Percentiles rank a stretch among this genome's conserved stretches.
Evolutionary conservation across 352 stramenopile genomes (phyloP).

Genomic region (Globisporangium iwayamae): DNA sequence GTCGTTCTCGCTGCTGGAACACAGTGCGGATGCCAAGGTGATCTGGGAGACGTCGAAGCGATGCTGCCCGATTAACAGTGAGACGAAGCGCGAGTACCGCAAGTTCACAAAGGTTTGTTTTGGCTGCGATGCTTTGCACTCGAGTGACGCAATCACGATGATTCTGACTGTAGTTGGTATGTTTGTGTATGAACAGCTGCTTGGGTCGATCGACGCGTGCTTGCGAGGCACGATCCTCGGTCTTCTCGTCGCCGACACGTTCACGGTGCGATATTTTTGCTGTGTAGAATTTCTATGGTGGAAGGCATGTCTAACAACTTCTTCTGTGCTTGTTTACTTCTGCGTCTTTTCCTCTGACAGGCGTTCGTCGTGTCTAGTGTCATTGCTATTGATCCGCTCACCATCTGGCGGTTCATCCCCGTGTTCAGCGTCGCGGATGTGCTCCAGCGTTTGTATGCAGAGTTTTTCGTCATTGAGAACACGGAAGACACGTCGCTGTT

Average conservation of each 20-base stretch:
- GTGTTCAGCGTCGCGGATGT: constrained; percentile 80
- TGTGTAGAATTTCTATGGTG: not conserved
- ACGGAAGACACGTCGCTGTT: constrained; percentile 57
- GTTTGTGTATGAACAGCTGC: constrained; percentile 34
- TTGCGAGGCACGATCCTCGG: constrained; percentile 78
- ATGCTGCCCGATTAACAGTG: constrained; percentile 78
- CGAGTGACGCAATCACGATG: not conserved
- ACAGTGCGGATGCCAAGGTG: constrained; percentile 82
- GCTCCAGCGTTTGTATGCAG: constrained; percentile 65
- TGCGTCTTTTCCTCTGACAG: constrained; percentile 23
- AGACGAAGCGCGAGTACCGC: constrained; percentile 83
- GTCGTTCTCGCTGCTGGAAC: constrained; percentile 84
- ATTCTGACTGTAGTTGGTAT: not conserved
- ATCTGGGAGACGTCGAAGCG: constrained; percentile 87
- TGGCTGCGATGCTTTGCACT: not conserved
- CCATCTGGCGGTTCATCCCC: constrained; percentile 74
- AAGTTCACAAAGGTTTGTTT: constrained; percentile 81
- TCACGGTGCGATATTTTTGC: constrained; percentile 36
- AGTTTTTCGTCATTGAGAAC: constrained; percentile 73
- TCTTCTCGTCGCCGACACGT: constrained; percentile 81
- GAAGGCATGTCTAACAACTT: not conserved
- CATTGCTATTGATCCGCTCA: constrained; percentile 57
- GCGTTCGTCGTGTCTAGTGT: constrained; percentile 85
- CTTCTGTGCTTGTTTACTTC: constrained; percentile 4
- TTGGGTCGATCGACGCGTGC: constrained; percentile 82